phyloP scores from a whole-genome alignment of 73 alveolate species.

The Paramecium pentaurelia region DNA sequence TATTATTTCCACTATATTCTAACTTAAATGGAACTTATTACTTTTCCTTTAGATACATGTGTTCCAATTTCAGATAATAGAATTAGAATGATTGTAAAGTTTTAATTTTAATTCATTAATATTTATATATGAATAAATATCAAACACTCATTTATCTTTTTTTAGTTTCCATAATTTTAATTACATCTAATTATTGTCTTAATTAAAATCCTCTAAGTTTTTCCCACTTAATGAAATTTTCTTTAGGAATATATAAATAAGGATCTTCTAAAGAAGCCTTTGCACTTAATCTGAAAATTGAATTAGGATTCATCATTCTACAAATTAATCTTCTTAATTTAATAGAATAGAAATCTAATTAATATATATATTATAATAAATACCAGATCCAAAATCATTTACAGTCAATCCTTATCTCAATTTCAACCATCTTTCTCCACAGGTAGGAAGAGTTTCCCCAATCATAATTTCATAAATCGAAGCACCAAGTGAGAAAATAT shows the following conservation, averaged over 20 bases:
- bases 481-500: slow-evolving; percentile 65
- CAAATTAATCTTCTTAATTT: not conserved
- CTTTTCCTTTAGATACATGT: not conserved
- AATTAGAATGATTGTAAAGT: not conserved
- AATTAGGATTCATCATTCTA: slow-evolving; percentile 43
- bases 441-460: slow-evolving; percentile 36
- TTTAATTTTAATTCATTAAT: not conserved
- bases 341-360: not conserved
- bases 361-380: not conserved
- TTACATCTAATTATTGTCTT: not conserved
- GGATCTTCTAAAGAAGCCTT: not conserved
- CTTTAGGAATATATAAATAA: not conserved
- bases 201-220: not conserved
- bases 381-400: slow-evolving; percentile 5
- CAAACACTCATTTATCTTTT: slow-evolving; percentile 14
- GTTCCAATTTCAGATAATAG: not conserved
- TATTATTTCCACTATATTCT: slow-evolving; percentile 53
- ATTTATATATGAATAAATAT: not conserved
- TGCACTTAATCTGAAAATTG: not conserved
- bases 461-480: slow-evolving; percentile 57
- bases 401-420: slow-evolving; percentile 41
- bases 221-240: slow-evolving; percentile 8
- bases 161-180: not conserved
- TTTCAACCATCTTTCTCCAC: slow-evolving; percentile 59
- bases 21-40: not conserved